Evolutionary conservation across 148 eudicot genomes (phyloP).

Genomic region (Persicaria tinctoria): DNA sequence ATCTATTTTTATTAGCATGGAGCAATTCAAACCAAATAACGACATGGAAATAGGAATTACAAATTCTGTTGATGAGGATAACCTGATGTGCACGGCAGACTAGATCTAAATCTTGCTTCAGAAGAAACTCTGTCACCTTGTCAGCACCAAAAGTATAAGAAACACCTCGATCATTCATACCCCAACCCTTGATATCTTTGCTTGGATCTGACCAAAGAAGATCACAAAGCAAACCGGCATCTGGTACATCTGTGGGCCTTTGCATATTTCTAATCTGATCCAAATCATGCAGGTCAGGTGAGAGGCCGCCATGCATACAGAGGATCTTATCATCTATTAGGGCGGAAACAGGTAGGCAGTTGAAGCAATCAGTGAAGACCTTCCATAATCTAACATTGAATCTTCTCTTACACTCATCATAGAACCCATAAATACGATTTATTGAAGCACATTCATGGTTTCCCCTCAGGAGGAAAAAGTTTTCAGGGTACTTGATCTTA

Average conservation of each 20-base stretch:
- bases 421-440: conserved; percentile 56
- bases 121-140: conserved; percentile 51
- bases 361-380: conserved; percentile 48
- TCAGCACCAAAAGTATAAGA: conserved; percentile 58
- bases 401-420: conserved; percentile 59
- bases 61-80: conserved; percentile 1
- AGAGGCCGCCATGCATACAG: conserved; percentile 66
- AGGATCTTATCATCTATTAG: conserved; percentile 51
- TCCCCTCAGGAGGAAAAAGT: conserved; percentile 46
- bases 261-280: conserved; percentile 45
- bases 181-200: conserved; percentile 52
- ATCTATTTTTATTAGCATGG: neutral
- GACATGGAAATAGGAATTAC: neutral
- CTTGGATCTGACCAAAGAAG: conserved; percentile 57
- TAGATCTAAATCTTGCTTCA: conserved; percentile 52
- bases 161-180: conserved; percentile 64
- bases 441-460: conserved; percentile 58
- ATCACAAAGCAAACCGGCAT: conserved; percentile 55
- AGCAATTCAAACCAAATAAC: neutral
- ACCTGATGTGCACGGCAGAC: conserved; percentile 69
- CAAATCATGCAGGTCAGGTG: conserved; percentile 44
- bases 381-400: conserved; percentile 49
- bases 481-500: conserved; percentile 45
- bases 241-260: conserved; percentile 56
- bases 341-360: conserved; percentile 53